phyloP scores from a whole-genome alignment of 129 eudicot species.

The Helianthus tuberosus region DNA sequence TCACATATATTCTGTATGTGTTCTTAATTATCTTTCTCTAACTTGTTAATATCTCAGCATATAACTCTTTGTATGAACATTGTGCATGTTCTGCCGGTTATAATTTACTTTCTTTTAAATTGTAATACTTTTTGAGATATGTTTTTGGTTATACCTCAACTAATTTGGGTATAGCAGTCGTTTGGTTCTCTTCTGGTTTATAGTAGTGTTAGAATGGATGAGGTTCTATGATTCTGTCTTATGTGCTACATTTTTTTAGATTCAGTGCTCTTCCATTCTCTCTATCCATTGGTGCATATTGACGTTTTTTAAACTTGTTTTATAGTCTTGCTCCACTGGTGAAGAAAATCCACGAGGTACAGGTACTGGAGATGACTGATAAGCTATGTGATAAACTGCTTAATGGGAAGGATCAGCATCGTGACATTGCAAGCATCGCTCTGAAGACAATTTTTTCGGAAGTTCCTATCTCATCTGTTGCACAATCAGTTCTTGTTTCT shows the following conservation, averaged over 20 bases:
- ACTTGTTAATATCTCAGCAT: conserved; percentile 2
- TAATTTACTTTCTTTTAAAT: not conserved
- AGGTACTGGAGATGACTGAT: conserved; percentile 78
- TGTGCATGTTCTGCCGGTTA: not conserved
- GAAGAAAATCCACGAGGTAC: conserved; percentile 78
- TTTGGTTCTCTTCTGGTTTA: not conserved
- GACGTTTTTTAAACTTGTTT: conserved; percentile 3
- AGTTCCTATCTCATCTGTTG: conserved; percentile 71
- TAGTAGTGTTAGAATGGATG: not conserved
- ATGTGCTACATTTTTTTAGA: not conserved
- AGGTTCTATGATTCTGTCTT: not conserved
- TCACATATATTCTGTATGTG: not conserved
- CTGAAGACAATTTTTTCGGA: conserved; percentile 92
- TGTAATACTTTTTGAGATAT: not conserved
- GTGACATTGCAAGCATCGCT: conserved; percentile 97
- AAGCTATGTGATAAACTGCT: conserved; percentile 88
- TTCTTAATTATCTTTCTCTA: conserved; percentile 4
- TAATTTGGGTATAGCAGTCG: not conserved
- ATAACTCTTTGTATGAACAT: not conserved
- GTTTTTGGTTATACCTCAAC: conserved; percentile 6
- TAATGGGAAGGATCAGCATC: conserved; percentile 94
- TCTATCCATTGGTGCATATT: not conserved
- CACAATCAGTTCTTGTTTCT: conserved; percentile 76
- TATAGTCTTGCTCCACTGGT: conserved; percentile 75
- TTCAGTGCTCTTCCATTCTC: not conserved